Evolutionary conservation across 164 flowering plant species (phyloP), one percentile per base, ranked within the genome.

Genomic region (Santalum album): DNA sequence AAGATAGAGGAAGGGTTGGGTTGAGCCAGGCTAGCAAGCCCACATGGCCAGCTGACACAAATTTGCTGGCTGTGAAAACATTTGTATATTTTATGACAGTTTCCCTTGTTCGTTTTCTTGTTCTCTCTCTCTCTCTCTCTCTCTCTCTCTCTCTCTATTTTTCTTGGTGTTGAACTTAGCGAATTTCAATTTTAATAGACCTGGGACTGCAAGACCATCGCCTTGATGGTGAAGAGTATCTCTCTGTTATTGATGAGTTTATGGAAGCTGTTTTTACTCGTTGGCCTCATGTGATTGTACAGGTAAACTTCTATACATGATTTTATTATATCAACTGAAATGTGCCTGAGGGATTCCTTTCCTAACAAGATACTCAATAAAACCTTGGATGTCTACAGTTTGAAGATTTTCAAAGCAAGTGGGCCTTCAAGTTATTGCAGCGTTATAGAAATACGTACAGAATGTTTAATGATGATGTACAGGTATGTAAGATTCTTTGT

Each of bases 211-310:
- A 83, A 66, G 56, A 83, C 60, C 80, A 82, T 60, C 94, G 99
- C 29, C 94, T 92, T 61, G 96, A 92, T 35, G 96, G 96, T 19
- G 96, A 92, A 19, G 96, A 92, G 67, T 92, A 92, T 70, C 12
- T 92, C 60, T 77, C 78, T 36, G 87, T 92, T 49, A 67, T 92
- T 59, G 96, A 92, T 71, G 99, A 92, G 74, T 92, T 92, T 64
- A 92, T 92, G 99, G 95, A 89, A 65, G 96, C 97, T 49, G 95
- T 89, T n/a, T 92, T 87, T 72, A 85, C 99, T 55, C 96, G 99
- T 15, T 92, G 99, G 99, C 96, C 99, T 7, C 65, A 89, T 80
- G 96, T 89, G 61, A 87, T 92, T 69, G 99, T 92, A 56, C 98
- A 92, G 91, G 98, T 87, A 56, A 23, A 43, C 22, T 50, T 15